phyloP scores from a whole-genome alignment of 441 rosid genomes.

The Capsella rubella region DNA sequence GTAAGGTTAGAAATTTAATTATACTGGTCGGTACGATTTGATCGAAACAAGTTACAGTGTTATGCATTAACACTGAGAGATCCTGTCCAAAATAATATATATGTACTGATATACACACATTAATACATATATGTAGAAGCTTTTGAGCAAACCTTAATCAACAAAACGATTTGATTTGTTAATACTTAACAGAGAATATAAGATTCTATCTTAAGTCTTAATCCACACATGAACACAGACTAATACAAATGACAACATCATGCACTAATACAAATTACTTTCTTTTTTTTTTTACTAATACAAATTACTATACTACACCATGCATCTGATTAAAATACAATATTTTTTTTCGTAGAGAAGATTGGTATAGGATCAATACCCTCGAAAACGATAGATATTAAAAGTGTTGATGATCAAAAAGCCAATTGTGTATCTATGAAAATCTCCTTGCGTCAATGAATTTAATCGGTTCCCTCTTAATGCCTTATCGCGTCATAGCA shows the following conservation, averaged over 20 bases:
- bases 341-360: not conserved
- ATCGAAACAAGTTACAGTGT: not conserved
- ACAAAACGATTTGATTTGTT: not conserved
- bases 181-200: not conserved
- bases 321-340: not conserved
- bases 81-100: no score
- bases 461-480: conserved; percentile 23
- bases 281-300: not conserved
- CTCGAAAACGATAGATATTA: conserved; percentile 23
- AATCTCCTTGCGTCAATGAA: conserved; percentile 28
- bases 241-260: not conserved
- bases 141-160: not conserved
- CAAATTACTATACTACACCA: not conserved
- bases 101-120: no score
- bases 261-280: not conserved
- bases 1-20: not conserved
- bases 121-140: not conserved
- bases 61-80: not conserved
- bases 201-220: not conserved
- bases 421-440: conserved; percentile 14
- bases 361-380: not conserved
- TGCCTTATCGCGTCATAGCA: conserved; percentile 39
- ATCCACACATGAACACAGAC: not conserved
- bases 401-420: conserved; percentile 12
- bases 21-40: not conserved